Base-by-base conservation (phyloP, 2,329 filamentous ascomycete species). In the Penicillium occitanis region DNA sequence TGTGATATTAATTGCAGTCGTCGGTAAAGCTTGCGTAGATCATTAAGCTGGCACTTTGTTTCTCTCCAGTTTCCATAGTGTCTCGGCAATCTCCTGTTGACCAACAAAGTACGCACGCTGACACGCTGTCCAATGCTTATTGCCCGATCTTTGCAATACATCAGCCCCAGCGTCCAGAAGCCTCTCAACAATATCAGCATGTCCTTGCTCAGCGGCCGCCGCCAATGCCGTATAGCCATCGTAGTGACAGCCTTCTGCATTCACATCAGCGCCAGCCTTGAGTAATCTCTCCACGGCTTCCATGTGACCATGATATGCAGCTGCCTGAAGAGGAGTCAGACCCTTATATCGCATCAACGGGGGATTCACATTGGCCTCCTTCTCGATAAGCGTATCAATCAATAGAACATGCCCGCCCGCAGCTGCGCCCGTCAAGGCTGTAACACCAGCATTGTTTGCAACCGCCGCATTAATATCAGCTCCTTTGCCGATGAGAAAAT, bases 321-420 rank as follows among this genome's bases (percentile, higher is more conserved):
- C 70, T 11, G 65, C 70, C 59, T 70, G 69, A 8, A 71, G 65
- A 14, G 70, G 67, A 11, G 68, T 70, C 10, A 63, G 35, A 6
- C 65, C 55, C 17, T 48, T 40, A 14, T 48, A 46, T 11, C 50
- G 67, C 22, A 55, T 65, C 19, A 68, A 35, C 22, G 60, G 59
- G 11, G 68, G 67, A 57, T 72, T 70, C 1, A 69, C 59, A 17
- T 72, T 62, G 6, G 72, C 72, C 17, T 68, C 71, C 53, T 61
- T 48, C 53, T 63, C 57, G 22, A 73, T 63, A 25, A 73, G 50
- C 28, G 63, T 46, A 17, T 69, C 61, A 30, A 72, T 69, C 13
- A 69, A 22, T 55, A 68, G 68, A 35, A 70, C 19, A 55, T 69
- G 28, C 11, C 69, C 69, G 2, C 25, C 28, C 13, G 53, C 53